Evolutionary conservation across 768 basidiomycete species (phyloP), one percentile per base, ranked within the genome.

Genomic region (Gloeopeniophorella convolvens): DNA sequence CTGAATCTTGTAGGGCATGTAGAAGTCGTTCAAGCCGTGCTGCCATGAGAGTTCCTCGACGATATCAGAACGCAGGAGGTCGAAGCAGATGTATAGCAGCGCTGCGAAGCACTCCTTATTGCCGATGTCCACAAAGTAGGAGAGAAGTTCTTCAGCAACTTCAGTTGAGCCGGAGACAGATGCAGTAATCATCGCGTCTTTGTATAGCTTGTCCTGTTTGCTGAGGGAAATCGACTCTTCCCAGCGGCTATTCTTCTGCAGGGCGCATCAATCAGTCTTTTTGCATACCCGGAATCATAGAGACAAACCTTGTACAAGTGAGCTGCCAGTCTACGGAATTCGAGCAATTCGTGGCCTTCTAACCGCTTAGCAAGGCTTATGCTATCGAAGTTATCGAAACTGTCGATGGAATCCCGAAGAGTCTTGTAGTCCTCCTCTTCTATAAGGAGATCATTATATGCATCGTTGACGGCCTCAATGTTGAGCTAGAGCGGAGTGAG

Each of bases 381-480:
- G 59, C 89, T 91, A 69, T 98, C 89, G 72, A 96, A 99, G 69
- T 96, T 97, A 69, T 97, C 93, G 63, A 96, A 94, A 66, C 93
- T 93, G 70, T 98, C 95, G 45, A 98, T 94, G 9, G 91, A 94
- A 66, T 96, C 96, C 8, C 95, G 88, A 7, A 99, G 79, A 0
- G 95, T 97, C 68, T 95, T 92, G 74, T 94, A 91, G 65, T 99
- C 95, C 69, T 99, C 96, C 66, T 99, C 96, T 66, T 99, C 96
- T 52, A 99, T 98, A 35, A 98, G 76, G n/a, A 99, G 73, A 62
- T 92, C 89, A 61, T 98, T 97, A 72, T 96, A 97, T 7, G 95
- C 94, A 58, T 96, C 93, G 62, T 99, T 99, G 62, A 99, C 91
- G 13, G 94, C 90, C 63, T 94, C 90, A 39, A 98, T 80, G 67